phyloP scores from a whole-genome alignment of 305 asterid species.

The Galium porrigens region DNA sequence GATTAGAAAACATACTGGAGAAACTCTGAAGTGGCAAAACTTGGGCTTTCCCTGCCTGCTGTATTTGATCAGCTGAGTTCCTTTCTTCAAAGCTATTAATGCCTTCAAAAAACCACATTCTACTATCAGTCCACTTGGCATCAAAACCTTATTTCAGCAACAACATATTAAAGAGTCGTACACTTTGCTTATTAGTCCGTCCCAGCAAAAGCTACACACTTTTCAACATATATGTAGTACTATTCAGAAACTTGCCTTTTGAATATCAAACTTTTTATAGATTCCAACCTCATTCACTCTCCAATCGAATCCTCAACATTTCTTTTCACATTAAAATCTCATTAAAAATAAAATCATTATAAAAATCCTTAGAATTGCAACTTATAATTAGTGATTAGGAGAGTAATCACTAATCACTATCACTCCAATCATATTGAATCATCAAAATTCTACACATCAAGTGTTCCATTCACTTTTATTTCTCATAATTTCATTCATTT shows the following conservation, averaged over 20 bases:
- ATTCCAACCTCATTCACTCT: neutral
- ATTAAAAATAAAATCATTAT: neutral
- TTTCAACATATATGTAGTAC: neutral
- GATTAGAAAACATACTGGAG: slow-evolving; percentile 42
- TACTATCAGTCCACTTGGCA: neutral
- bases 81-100: slow-evolving; percentile 71
- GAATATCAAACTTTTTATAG: neutral
- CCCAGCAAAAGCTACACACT: no score
- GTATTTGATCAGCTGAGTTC: slow-evolving; percentile 79
- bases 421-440: neutral
- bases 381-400: no score
- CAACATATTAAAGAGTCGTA: neutral
- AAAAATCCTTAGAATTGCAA: neutral
- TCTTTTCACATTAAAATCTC: neutral
- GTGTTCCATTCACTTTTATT: no score
- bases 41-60: slow-evolving; percentile 94
- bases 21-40: slow-evolving; percentile 77
- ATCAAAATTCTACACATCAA: neutral
- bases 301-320: neutral
- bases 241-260: neutral
- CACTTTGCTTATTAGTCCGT: neutral
- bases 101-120: slow-evolving; percentile 27
- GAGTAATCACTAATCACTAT: neutral
- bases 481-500: neutral
- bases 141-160: neutral